Base-by-base conservation (phyloP, 352 stramenopile species). In the Phytopythium helicoides region DNA sequence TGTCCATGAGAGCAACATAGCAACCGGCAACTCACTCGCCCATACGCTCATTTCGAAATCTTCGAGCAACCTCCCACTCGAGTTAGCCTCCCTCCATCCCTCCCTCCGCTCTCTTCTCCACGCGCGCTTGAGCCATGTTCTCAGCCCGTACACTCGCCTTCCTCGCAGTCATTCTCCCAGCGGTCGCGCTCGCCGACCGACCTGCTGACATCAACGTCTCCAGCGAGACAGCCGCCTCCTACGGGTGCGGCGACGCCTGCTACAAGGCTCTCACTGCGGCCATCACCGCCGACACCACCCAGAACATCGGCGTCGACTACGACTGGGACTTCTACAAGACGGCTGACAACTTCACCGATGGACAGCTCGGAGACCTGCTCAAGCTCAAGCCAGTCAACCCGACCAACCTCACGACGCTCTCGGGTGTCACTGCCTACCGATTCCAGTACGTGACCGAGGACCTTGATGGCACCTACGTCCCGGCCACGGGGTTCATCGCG, bases 371-470 rank as follows among this genome's bases (percentile, higher is more conserved):
- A 1, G 51, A 57, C 41, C 26, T 50, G 38, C 51, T 57, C 51
- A 57, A 57, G 39, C 39, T 57, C 39, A 2, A 57, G 28, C 23
- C 51, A 0, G 44, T 57, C 25, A 15, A 57, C 41, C 28, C 51
- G 25, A 36, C 21, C n/a, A 26, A n/a, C 3, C 51, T 57, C 4
- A 39, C 51, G 18, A 50, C 41, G 18, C 42, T 51, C 38, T 57
- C 39, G 15, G 51, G 51, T n/a, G 22, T 51, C 38, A 11, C 51
- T 7, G 39, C 37, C 26, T 57, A 57, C 51, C 39, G 26, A 14
- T 37, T 57, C n/a, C 51, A 57, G 41, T 57, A 57, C 39, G 51
- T 51, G 2, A 51, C 51, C 14, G 51, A 57, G 39, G 51, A 57
- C 41, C 11, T 51, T 15, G 39, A 57, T 38, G 51, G 51, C 18